Conservation (phyloP, 108 stramenopile species). For the Seminavis robusta region DNA sequence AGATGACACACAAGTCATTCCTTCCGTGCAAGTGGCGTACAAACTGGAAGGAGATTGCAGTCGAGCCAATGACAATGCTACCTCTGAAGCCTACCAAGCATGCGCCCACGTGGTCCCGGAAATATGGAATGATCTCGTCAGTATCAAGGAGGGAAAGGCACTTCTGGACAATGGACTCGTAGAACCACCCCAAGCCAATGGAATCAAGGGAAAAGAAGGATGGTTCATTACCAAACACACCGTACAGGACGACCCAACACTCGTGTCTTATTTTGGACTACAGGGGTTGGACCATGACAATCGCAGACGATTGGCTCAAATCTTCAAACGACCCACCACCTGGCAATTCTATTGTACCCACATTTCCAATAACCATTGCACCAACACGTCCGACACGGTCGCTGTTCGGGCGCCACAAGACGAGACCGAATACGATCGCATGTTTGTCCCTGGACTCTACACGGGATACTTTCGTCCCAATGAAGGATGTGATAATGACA, state of each 20-base stretch:
- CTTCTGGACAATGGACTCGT: background rate
- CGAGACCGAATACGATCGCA: slow-evolving; percentile 5
- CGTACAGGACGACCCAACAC: slow-evolving; percentile 15
- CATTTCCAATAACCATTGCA: slow-evolving; percentile 3
- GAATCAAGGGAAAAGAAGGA: slow-evolving; percentile 25
- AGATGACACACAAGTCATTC: background rate
- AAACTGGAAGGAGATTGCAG: background rate
- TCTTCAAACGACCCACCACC: slow-evolving; percentile 14
- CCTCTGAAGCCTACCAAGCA: slow-evolving; percentile 20
- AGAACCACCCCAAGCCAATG: slow-evolving; percentile 13
- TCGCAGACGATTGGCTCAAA: slow-evolving; percentile 14
- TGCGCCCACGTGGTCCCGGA: slow-evolving; percentile 28
- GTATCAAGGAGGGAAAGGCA: background rate
- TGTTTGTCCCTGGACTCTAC: slow-evolving; percentile 19
- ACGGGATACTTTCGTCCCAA: slow-evolving; percentile 34
- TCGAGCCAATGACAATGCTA: background rate
- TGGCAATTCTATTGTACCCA: slow-evolving; percentile 16
- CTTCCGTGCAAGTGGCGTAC: background rate
- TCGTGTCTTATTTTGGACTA: slow-evolving; percentile 31
- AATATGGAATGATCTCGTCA: slow-evolving; percentile 14
- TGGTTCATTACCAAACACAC: slow-evolving; percentile 33
- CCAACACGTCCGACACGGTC: slow-evolving; percentile 3
- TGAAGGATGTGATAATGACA: no score
- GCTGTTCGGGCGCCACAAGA: slow-evolving; percentile 4
- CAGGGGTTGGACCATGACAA: slow-evolving; percentile 25